Evolutionary conservation across 495 filamentous ascomycete species (phyloP).

Genomic region (Xeromyces bisporus): DNA sequence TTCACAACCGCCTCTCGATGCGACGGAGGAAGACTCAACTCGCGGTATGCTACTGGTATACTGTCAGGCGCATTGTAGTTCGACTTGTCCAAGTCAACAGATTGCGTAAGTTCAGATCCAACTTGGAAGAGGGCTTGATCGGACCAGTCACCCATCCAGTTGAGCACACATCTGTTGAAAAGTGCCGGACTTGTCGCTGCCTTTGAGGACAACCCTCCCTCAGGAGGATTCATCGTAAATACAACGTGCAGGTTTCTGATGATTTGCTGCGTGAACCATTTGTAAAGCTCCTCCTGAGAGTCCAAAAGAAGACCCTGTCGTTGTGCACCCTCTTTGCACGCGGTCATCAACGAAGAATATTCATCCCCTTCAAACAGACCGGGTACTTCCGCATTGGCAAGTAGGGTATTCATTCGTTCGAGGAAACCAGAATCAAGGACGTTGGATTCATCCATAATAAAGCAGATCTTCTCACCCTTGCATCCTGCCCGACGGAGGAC

Average conservation of each 20-base stretch:
- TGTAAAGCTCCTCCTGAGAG: constrained; percentile 96
- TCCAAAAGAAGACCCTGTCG: constrained; percentile 88
- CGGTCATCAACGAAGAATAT: constrained; percentile 89
- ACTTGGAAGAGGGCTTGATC: constrained; percentile 98
- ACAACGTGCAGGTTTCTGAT: constrained; percentile 98
- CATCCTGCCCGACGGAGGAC: constrained; percentile 88
- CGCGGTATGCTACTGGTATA: constrained; percentile 79
- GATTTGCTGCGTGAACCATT: constrained; percentile 99
- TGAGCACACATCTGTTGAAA: constrained; percentile 98
- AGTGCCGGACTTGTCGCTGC: constrained; percentile 92
- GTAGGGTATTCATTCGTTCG: constrained; percentile 95
- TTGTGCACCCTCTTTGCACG: constrained; percentile 94
- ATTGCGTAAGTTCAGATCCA: constrained; percentile 84
- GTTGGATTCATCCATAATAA: constrained; percentile 99
- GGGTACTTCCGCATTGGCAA: constrained; percentile 95
- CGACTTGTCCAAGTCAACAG: constrained; percentile 78
- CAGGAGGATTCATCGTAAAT: constrained; percentile 99
- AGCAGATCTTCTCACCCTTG: constrained; percentile 98
- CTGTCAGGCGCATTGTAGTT: constrained; percentile 77
- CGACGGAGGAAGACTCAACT: constrained; percentile 65
- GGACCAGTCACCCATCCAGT: constrained; percentile 99
- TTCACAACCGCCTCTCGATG: constrained; percentile 87
- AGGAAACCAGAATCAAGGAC: constrained; percentile 96
- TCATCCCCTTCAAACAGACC: constrained; percentile 97
- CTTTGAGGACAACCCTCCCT: constrained; percentile 85